Percentiles rank a stretch among this genome's conserved stretches.
These are phyloP conservation scores for Corrigiola litoralis DNA, from an alignment of 179 eudicot genomes.

Conservation along the genomic window DNA sequence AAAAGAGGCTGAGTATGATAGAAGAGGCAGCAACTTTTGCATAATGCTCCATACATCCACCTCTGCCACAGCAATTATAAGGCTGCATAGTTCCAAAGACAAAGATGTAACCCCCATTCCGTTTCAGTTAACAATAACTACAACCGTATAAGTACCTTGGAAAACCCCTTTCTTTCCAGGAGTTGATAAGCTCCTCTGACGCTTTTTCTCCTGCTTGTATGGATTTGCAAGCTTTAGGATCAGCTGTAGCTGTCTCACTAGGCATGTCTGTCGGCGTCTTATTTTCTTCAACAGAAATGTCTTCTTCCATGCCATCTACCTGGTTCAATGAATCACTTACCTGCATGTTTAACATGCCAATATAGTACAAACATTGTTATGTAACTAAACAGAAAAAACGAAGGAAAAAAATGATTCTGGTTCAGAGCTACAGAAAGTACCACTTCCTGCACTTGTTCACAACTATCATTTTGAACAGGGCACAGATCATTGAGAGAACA, in stretches of 20 bases:
- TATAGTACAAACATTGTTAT: neutral
- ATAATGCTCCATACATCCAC: slow-evolving; percentile 71
- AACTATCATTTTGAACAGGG: slow-evolving; percentile 34
- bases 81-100: slow-evolving; percentile 42
- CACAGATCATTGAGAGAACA: slow-evolving; percentile 52
- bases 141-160: slow-evolving; percentile 49
- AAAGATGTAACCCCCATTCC: neutral
- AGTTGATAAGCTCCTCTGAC: slow-evolving; percentile 50
- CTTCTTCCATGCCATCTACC: slow-evolving; percentile 36
- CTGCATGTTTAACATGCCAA: slow-evolving; percentile 28
- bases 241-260: slow-evolving; percentile 26
- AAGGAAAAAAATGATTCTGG: slow-evolving; percentile 13
- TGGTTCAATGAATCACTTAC: slow-evolving; percentile 29
- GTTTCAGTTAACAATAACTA: neutral
- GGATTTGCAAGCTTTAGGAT: slow-evolving; percentile 36
- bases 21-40: slow-evolving; percentile 71
- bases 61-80: slow-evolving; percentile 75
- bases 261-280: slow-evolving; percentile 25
- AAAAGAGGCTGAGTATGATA: slow-evolving; percentile 83
- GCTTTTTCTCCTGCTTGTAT: slow-evolving; percentile 75
- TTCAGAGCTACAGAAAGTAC: slow-evolving; percentile 18
- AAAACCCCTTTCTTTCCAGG: slow-evolving; percentile 87
- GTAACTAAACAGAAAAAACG: neutral
- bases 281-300: slow-evolving; percentile 21
- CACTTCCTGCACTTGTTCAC: slow-evolving; percentile 28